Evolutionary conservation across 139 green algal species (phyloP).

Genomic region (Haematococcus sp.): DNA sequence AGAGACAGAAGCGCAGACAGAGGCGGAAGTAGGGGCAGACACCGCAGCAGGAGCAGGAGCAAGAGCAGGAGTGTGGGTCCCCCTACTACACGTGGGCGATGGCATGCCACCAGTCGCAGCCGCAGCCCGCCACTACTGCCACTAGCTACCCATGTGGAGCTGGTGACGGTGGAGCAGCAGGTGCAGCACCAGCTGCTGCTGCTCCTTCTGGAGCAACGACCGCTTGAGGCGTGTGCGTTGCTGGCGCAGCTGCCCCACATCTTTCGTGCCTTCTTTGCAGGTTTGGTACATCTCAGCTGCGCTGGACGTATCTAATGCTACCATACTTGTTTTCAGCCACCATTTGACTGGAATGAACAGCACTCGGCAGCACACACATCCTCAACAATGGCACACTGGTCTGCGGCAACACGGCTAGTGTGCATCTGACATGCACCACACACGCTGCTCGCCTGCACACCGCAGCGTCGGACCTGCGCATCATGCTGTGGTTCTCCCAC

Average conservation of each 20-base stretch:
- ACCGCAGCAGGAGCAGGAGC: background rate
- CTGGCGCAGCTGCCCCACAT: constrained; percentile 6
- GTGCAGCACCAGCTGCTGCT: constrained; percentile 9
- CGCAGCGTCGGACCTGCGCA: constrained; percentile 10
- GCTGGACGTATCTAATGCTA: background rate
- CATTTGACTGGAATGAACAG: no score
- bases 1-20: background rate
- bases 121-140: background rate
- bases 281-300: background rate
- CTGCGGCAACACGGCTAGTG: no score
- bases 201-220: background rate
- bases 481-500: constrained; percentile 55
- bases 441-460: background rate
- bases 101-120: background rate
- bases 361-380: no score
- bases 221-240: background rate
- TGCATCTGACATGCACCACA: no score
- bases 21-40: background rate
- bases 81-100: no score
- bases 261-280: constrained; percentile 10
- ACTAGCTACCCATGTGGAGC: background rate
- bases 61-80: background rate
- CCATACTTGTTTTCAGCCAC: background rate
- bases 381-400: no score
- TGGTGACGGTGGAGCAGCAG: no score